Percentiles rank a stretch among this genome's conserved stretches.
These are phyloP conservation scores for Xylaria sp. DNA, from an alignment of 2,329 filamentous ascomycete genomes.

Conservation along the genomic window DNA sequence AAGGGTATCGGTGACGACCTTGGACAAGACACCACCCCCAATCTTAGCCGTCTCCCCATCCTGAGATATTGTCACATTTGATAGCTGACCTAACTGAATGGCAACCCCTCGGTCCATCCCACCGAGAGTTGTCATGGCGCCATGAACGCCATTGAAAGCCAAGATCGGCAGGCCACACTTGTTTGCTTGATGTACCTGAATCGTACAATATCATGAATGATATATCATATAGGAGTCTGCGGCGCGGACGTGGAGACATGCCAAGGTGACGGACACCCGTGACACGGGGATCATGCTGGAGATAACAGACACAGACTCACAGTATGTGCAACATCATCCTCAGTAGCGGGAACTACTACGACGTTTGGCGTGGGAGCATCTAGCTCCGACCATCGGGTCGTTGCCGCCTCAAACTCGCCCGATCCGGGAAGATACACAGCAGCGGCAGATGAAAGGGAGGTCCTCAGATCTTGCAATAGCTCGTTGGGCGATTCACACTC, in stretches of 20 bases:
- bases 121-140: constrained; percentile 23
- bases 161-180: constrained; percentile 5
- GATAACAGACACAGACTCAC: constrained; percentile 18
- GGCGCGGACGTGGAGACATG: neutral
- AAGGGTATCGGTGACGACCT: constrained; percentile 50
- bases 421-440: constrained; percentile 16
- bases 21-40: constrained; percentile 54
- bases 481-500: neutral
- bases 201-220: constrained; percentile 1
- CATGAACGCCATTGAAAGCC: constrained; percentile 27
- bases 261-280: neutral
- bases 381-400: constrained; percentile 24
- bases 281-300: neutral
- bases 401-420: constrained; percentile 1
- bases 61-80: constrained; percentile 43
- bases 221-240: neutral
- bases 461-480: neutral
- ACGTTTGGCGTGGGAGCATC: constrained; percentile 10
- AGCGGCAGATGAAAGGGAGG: constrained; percentile 4
- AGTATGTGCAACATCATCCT: constrained; percentile 20
- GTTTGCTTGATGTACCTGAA: constrained; percentile 24
- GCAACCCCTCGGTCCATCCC: constrained; percentile 21
- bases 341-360: constrained; percentile 22
- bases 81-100: constrained; percentile 41
- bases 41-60: constrained; percentile 52